phyloP scores from a whole-genome alignment of 345 rosid genomes.

The Pistacia integerrima region DNA sequence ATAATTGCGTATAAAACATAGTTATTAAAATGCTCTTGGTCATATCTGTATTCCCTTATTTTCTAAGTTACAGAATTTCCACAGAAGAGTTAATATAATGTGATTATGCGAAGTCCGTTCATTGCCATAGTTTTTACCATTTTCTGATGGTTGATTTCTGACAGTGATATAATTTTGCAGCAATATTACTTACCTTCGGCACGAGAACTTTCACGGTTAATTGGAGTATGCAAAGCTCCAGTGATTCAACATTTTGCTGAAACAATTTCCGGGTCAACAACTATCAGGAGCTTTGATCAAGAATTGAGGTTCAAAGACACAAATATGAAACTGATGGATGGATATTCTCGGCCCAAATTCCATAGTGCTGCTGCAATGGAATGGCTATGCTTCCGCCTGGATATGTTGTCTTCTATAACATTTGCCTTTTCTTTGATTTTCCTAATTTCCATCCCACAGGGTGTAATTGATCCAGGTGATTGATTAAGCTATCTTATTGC shows the following conservation, averaged over 20 bases:
- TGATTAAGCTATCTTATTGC: not conserved
- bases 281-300: constrained; percentile 74
- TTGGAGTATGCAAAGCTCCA: constrained; percentile 76
- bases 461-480: constrained; percentile 65
- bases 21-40: not conserved
- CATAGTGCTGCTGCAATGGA: constrained; percentile 57
- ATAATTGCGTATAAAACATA: not conserved
- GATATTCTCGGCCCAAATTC: constrained; percentile 55
- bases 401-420: constrained; percentile 52
- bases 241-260: constrained; percentile 76
- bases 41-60: not conserved
- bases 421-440: constrained; percentile 62
- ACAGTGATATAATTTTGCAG: constrained; percentile 34
- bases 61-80: not conserved
- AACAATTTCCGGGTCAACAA: constrained; percentile 67
- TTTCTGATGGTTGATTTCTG: not conserved
- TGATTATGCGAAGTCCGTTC: not conserved
- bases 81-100: not conserved
- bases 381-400: constrained; percentile 77
- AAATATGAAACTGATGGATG: constrained; percentile 56
- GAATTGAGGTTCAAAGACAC: constrained; percentile 55
- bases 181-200: constrained; percentile 72
- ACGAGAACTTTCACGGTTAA: constrained; percentile 67
- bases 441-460: constrained; percentile 55
- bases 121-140: not conserved